Evolutionary conservation across 768 basidiomycete genomes (phyloP).

Genomic region (Boletus insuetus): DNA sequence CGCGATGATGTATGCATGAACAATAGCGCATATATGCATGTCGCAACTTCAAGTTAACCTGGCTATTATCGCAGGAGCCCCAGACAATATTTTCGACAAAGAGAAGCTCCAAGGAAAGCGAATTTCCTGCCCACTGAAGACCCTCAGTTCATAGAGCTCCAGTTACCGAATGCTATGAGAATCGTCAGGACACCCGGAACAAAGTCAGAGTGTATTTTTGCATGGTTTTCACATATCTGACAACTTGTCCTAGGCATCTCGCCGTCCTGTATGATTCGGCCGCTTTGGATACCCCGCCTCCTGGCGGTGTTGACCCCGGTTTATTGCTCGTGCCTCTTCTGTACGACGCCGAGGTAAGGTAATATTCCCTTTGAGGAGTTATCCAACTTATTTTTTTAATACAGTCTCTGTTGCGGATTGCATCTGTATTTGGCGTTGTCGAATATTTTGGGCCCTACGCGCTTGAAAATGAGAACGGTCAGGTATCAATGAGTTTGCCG

Average conservation of each 20-base stretch:
- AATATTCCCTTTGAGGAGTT: not conserved
- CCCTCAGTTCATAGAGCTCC: conserved; percentile 39
- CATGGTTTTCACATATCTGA: not conserved
- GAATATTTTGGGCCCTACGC: conserved; percentile 49
- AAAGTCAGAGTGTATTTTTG: conserved; percentile 41
- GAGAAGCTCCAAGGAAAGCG: conserved; percentile 13
- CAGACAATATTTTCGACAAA: conserved; percentile 21
- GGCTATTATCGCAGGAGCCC: conserved; percentile 14
- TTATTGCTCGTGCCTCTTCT: conserved; percentile 56
- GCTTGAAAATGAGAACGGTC: conserved; percentile 17
- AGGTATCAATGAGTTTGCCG: conserved; percentile 31
- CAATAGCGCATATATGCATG: conserved; percentile 22
- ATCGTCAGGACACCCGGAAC: conserved; percentile 51
- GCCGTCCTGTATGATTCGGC: conserved; percentile 55
- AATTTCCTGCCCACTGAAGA: conserved; percentile 12
- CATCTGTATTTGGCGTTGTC: conserved; percentile 59
- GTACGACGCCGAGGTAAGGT: conserved; percentile 57
- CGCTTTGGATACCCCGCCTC: conserved; percentile 34
- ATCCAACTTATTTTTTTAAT: conserved; percentile 5
- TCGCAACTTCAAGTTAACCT: conserved; percentile 1
- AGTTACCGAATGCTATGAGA: conserved; percentile 60
- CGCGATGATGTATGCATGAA: conserved; percentile 13
- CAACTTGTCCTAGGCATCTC: conserved; percentile 29
- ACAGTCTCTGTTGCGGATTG: conserved; percentile 53
- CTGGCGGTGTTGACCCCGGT: conserved; percentile 15